A percentile compares a stretch with the other conserved stretches of the same genome.
Conservation (phyloP, 2,329 filamentous ascomycete genomes). For the Pestalotiopsis sp. region DNA sequence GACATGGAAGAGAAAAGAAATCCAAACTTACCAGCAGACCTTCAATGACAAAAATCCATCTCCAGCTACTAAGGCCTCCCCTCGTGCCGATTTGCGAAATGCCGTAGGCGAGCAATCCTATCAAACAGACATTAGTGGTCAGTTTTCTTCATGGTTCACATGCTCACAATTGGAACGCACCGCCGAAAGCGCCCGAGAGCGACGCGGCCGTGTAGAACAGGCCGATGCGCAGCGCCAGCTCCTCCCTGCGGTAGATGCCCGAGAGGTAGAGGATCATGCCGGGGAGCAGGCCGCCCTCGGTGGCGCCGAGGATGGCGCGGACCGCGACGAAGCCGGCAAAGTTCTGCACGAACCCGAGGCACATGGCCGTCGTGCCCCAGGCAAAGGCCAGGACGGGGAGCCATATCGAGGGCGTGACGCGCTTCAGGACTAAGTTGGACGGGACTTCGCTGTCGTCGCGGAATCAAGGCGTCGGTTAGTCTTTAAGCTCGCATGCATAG, state of each 20-base stretch:
- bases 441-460: conserved; percentile 55
- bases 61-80: conserved; percentile 58
- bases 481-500: not conserved
- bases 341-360: conserved; percentile 54
- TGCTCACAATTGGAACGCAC: conserved; percentile 26
- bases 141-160: not conserved
- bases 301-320: conserved; percentile 62
- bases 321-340: conserved; percentile 63
- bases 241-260: conserved; percentile 60
- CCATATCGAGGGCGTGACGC: conserved; percentile 62
- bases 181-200: conserved; percentile 66
- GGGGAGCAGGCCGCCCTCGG: conserved; percentile 67
- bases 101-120: conserved; percentile 60
- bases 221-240: conserved; percentile 65
- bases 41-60: conserved; percentile 66
- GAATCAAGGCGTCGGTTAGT: not conserved
- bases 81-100: conserved; percentile 60
- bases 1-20: not conserved
- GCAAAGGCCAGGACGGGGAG: conserved; percentile 56
- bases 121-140: not conserved
- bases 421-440: conserved; percentile 66
- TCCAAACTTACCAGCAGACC: conserved; percentile 48
- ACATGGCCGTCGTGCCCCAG: conserved; percentile 63
- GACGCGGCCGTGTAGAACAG: conserved; percentile 71
- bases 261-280: conserved; percentile 71